Percentiles rank a stretch among this genome's conserved stretches.
Conservation (phyloP, 1,284 basidiomycete species). For the Irpex sp. region DNA sequence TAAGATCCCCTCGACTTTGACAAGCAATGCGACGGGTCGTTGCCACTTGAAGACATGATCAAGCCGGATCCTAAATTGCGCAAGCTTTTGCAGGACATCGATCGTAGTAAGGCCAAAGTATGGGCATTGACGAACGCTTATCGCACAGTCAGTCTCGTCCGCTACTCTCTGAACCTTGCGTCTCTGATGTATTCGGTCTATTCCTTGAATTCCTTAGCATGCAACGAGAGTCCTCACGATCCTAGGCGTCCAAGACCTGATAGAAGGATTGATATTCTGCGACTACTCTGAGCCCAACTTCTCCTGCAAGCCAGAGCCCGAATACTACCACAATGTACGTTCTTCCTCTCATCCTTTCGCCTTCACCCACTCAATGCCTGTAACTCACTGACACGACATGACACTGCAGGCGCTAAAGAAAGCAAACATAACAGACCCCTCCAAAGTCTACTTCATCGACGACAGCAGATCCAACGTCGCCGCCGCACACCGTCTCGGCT, state of each 20-base stretch:
- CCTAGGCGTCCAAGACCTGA: slow-evolving; percentile 66
- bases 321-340: slow-evolving; percentile 60
- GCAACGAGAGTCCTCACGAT: slow-evolving; percentile 78
- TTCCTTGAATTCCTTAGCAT: slow-evolving; percentile 60
- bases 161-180: neutral
- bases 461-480: slow-evolving; percentile 68
- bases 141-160: slow-evolving; percentile 47
- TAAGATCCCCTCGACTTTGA: slow-evolving; percentile 87
- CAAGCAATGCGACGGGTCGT: slow-evolving; percentile 75
- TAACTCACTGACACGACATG: slow-evolving; percentile 3
- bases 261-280: slow-evolving; percentile 82
- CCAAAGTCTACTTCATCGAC: slow-evolving; percentile 73
- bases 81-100: slow-evolving; percentile 74
- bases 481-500: slow-evolving; percentile 60
- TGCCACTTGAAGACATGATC: slow-evolving; percentile 82
- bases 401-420: slow-evolving; percentile 53
- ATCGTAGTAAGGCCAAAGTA: slow-evolving; percentile 72
- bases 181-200: neutral
- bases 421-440: slow-evolving; percentile 57
- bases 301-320: slow-evolving; percentile 79
- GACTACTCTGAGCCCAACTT: slow-evolving; percentile 73
- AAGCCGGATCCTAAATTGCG: slow-evolving; percentile 60
- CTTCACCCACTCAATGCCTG: no score
- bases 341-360: neutral
- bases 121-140: slow-evolving; percentile 86